A percentile compares a stretch with the other conserved stretches of the same genome.
These are phyloP conservation scores for Talaromyces ruber DNA, from an alignment of 495 filamentous ascomycete genomes.

Conservation along the genomic window DNA sequence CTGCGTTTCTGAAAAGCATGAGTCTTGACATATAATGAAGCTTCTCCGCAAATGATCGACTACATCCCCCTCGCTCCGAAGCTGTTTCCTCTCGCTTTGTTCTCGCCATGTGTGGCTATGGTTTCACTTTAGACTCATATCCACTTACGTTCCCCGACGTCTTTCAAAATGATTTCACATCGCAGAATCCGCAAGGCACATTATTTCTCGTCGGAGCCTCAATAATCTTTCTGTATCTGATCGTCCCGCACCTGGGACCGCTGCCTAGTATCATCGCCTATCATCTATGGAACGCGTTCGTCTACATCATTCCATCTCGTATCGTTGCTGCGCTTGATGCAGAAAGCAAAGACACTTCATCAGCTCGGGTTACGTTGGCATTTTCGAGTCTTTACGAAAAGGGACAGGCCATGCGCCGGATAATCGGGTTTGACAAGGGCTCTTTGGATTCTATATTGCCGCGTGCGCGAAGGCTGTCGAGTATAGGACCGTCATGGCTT, in stretches of 20 bases:
- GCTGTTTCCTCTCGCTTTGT: slow-evolving; percentile 2
- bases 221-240: slow-evolving; percentile 16
- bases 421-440: slow-evolving; percentile 53
- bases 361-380: slow-evolving; percentile 15
- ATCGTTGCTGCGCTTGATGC: slow-evolving; percentile 53
- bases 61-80: background rate
- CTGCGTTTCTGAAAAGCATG: background rate
- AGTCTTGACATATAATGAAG: background rate
- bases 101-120: slow-evolving; percentile 34
- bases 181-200: slow-evolving; percentile 18
- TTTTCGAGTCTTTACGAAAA: slow-evolving; percentile 34
- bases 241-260: slow-evolving; percentile 22
- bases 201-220: slow-evolving; percentile 16
- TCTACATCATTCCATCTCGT: slow-evolving; percentile 51
- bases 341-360: slow-evolving; percentile 16
- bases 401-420: slow-evolving; percentile 56
- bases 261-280: slow-evolving; percentile 19
- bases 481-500: slow-evolving; percentile 31
- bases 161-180: slow-evolving; percentile 27
- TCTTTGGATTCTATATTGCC: slow-evolving; percentile 43
- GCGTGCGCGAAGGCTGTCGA: slow-evolving; percentile 32
- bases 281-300: slow-evolving; percentile 51
- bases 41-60: background rate
- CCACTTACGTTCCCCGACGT: slow-evolving; percentile 11
- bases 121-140: slow-evolving; percentile 23